Conservation (phyloP, 164 flowering plant genomes). For the Berberis vulgaris region DNA sequence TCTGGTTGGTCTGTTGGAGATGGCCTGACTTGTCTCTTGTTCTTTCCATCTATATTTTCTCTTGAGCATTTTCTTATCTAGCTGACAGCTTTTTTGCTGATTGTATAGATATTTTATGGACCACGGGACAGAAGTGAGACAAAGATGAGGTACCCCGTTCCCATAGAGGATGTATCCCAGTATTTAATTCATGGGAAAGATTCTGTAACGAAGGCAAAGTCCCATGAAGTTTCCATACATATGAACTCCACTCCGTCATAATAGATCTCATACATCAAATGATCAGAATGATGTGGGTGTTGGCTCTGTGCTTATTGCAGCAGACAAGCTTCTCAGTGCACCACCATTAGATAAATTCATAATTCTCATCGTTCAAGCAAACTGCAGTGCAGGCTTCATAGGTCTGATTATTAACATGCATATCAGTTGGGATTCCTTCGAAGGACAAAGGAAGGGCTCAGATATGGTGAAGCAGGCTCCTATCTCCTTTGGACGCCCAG, state of each 20-base stretch:
- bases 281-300: constrained; percentile 17
- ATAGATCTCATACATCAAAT: constrained; percentile 16
- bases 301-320: constrained; percentile 68
- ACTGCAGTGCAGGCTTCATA: constrained; percentile 42
- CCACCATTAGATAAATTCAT: constrained; percentile 58
- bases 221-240: constrained; percentile 33
- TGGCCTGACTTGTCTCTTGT: too few relatives aligned
- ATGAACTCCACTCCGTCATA: constrained; percentile 4
- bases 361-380: constrained; percentile 65
- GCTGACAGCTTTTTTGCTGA: too few relatives aligned
- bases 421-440: constrained; percentile 54
- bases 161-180: constrained; percentile 10
- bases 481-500: constrained; percentile 76
- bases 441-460: constrained; percentile 30
- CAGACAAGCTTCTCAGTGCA: constrained; percentile 43
- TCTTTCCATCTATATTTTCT: too few relatives aligned
- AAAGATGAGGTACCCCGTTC: constrained; percentile 6
- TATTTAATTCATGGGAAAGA: constrained; percentile 5
- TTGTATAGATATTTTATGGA: constrained; percentile 39
- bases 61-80: too few relatives aligned
- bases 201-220: constrained; percentile 10
- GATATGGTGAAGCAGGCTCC: constrained; percentile 57
- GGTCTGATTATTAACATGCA: constrained; percentile 81
- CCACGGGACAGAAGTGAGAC: constrained; percentile 14
- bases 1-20: too few relatives aligned